These are phyloP conservation scores for Serendipita vermifera DNA, from an alignment of 768 basidiomycete species.

Conservation along the genomic window DNA sequence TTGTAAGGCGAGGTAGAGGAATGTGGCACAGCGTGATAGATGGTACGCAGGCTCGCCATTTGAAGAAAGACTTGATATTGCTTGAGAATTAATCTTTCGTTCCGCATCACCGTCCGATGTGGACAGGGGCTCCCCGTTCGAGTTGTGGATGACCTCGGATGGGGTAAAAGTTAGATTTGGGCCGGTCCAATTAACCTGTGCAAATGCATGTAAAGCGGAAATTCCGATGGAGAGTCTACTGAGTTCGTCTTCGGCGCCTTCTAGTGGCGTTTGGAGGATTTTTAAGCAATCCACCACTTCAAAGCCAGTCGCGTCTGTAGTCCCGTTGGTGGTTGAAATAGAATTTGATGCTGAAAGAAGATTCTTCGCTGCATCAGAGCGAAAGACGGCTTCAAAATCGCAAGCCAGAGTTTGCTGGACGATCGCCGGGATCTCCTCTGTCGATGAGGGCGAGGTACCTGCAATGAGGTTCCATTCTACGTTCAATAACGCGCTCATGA, in stretches of 20 bases:
- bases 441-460: no score
- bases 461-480: no score
- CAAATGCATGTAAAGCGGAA: conserved; percentile 75
- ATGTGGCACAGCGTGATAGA: conserved; percentile 51
- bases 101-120: conserved; percentile 28
- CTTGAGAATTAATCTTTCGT: conserved; percentile 45
- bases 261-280: not conserved
- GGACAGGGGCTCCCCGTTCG: conserved; percentile 28
- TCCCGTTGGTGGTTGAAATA: no score
- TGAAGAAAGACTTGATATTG: conserved; percentile 63
- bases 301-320: no score
- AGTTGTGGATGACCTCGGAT: conserved; percentile 25
- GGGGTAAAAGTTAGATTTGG: conserved; percentile 56
- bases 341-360: no score
- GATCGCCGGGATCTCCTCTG: not conserved
- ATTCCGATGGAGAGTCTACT: conserved; percentile 52
- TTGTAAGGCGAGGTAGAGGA: conserved; percentile 64
- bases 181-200: conserved; percentile 95
- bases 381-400: not conserved
- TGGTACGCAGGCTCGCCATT: conserved; percentile 96
- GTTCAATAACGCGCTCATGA: no score
- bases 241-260: conserved; percentile 36
- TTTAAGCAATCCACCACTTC: not conserved
- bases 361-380: no score
- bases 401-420: not conserved